phyloP scores from a whole-genome alignment of 306 rosid species.

The Prunus campanulata region DNA sequence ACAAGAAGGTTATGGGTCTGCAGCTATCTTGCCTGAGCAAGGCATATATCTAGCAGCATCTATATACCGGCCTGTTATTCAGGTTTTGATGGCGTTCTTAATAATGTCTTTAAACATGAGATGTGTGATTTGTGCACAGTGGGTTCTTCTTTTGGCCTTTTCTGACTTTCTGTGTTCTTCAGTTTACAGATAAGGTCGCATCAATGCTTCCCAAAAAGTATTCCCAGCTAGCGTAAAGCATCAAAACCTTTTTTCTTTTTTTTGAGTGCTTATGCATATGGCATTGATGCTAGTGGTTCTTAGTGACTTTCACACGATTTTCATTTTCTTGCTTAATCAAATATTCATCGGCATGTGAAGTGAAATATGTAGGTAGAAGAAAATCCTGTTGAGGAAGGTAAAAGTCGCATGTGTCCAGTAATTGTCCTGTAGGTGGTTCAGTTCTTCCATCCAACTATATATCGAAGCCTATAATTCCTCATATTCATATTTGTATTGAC shows the following conservation, averaged over 20 bases:
- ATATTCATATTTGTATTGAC: neutral
- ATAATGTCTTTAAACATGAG: neutral
- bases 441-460: neutral
- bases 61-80: conserved; percentile 88
- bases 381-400: neutral
- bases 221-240: conserved; percentile 84
- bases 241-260: conserved; percentile 9
- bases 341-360: neutral
- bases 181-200: conserved; percentile 94
- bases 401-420: neutral
- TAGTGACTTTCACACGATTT: neutral
- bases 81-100: conserved; percentile 47
- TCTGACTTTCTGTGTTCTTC: conserved; percentile 43
- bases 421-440: neutral
- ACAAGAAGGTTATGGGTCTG: conserved; percentile 99
- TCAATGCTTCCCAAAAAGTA: conserved; percentile 86
- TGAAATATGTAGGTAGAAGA: neutral
- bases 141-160: conserved; percentile 16
- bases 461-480: neutral
- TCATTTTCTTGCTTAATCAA: neutral
- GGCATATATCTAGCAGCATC: conserved; percentile 98
- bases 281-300: neutral
- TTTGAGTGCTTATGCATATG: neutral
- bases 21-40: conserved; percentile 94
- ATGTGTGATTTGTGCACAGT: neutral